These are phyloP conservation scores for Plasmodium inui DNA, from an alignment of 169 alveolate genomes.

Conservation along the genomic window DNA sequence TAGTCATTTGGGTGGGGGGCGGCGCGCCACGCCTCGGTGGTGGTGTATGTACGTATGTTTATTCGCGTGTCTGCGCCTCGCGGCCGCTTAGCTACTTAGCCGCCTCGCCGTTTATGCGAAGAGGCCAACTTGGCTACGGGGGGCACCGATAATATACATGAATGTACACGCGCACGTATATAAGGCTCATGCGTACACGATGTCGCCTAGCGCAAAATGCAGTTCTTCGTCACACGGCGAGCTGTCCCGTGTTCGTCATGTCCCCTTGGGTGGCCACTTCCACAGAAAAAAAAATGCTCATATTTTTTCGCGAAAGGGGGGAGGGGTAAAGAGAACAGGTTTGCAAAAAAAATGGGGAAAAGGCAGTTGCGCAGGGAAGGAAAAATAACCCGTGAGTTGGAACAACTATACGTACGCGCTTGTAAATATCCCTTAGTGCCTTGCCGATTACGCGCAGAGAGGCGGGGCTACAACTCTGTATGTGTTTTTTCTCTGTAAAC, in stretches of 20 bases:
- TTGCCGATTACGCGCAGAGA: too few relatives aligned
- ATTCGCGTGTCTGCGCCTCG: neutral
- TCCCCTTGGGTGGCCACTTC: neutral
- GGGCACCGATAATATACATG: neutral
- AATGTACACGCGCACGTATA: neutral
- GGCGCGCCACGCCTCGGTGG: neutral
- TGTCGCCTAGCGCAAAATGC: neutral
- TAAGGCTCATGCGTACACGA: neutral
- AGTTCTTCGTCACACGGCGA: neutral
- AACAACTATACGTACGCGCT: too few relatives aligned
- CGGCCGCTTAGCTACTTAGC: neutral
- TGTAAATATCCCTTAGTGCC: too few relatives aligned
- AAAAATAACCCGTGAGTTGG: too few relatives aligned
- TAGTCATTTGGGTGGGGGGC: slow-evolving; percentile 32
- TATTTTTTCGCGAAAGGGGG: neutral
- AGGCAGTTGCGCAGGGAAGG: neutral
- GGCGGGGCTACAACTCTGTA: neutral
- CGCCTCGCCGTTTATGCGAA: neutral
- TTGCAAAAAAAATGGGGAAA: too few relatives aligned
- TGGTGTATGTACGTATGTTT: slow-evolving; percentile 6
- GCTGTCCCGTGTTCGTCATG: neutral
- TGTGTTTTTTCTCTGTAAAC: neutral
- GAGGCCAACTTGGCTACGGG: neutral
- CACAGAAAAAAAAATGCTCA: neutral
- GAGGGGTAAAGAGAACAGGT: too few relatives aligned